These are phyloP conservation scores for Rhizopus arrhizus DNA, from an alignment of 371 early-diverging fungal genomes.

Conservation along the genomic window DNA sequence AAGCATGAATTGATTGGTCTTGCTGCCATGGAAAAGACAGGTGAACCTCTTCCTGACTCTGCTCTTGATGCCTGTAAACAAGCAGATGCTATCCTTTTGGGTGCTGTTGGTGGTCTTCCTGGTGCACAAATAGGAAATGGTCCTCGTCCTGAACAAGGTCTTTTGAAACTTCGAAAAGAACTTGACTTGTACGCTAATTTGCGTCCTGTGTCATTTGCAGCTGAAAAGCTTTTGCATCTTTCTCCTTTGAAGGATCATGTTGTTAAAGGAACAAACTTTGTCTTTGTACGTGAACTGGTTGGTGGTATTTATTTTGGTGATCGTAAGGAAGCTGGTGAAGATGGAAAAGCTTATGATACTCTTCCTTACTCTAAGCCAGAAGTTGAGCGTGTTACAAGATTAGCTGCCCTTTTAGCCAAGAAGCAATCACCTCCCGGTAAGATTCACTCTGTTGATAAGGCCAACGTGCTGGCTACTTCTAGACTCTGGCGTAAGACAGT, in stretches of 20 bases:
- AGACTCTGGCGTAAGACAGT: conserved; percentile 94
- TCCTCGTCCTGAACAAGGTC: conserved; percentile 93
- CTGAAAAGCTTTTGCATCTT: conserved; percentile 74
- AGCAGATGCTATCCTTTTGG: conserved; percentile 90
- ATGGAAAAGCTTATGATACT: conserved; percentile 88
- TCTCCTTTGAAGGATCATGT: conserved; percentile 91
- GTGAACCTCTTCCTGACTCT: conserved; percentile 80
- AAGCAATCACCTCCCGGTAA: conserved; percentile 78
- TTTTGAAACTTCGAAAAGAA: conserved; percentile 87
- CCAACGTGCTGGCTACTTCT: conserved; percentile 96
- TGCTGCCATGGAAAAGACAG: conserved; percentile 88
- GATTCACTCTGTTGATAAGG: conserved; percentile 96
- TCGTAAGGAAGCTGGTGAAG: conserved; percentile 81
- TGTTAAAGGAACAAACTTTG: conserved; percentile 87
- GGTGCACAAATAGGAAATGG: conserved; percentile 88
- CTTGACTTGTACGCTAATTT: conserved; percentile 94
- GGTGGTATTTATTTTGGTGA: conserved; percentile 98
- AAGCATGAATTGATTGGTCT: conserved; percentile 87
- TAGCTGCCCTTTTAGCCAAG: conserved; percentile 84
- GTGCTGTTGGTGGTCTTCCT: conserved; percentile 92
- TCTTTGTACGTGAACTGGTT: conserved; percentile 91
- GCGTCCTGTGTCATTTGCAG: conserved; percentile 92
- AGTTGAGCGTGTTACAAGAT: conserved; percentile 89
- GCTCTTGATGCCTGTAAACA: conserved; percentile 78
- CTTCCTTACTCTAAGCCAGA: conserved; percentile 89